Conservation (phyloP, 768 basidiomycete genomes). For the Termitomyces sp. region DNA sequence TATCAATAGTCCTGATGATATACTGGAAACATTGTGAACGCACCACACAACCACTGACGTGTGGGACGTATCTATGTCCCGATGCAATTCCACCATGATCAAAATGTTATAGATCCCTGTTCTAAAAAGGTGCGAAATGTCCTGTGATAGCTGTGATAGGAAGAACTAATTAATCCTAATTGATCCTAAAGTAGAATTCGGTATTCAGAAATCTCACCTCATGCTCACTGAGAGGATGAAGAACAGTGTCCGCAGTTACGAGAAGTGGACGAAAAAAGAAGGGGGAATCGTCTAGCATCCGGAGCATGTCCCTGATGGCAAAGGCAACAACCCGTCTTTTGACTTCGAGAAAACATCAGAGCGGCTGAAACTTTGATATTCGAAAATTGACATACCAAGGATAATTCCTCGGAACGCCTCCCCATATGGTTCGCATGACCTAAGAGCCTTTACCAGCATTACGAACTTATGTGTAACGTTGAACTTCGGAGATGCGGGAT, state of each 20-base stretch:
- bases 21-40: conserved; percentile 15
- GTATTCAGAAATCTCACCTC: conserved; percentile 20
- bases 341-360: conserved; percentile 38
- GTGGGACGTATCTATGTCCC: conserved; percentile 60
- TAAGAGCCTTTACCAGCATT: conserved; percentile 57
- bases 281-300: conserved; percentile 48
- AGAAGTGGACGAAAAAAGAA: conserved; percentile 56
- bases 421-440: conserved; percentile 50
- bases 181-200: neutral
- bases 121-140: conserved; percentile 48
- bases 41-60: conserved; percentile 64
- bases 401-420: conserved; percentile 65
- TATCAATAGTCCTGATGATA: neutral
- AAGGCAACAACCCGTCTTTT: conserved; percentile 51
- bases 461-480: conserved; percentile 72
- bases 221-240: conserved; percentile 10
- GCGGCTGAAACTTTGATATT: neutral
- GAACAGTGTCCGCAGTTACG: conserved; percentile 37
- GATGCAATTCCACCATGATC: conserved; percentile 54
- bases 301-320: conserved; percentile 57
- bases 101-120: conserved; percentile 63
- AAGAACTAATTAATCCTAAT: neutral
- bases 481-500: conserved; percentile 53
- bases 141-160: conserved; percentile 34
- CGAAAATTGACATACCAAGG: conserved; percentile 45